Base-by-base conservation (phyloP, 1,139 yeast genomes). In the Suhomyces coccinellae region DNA sequence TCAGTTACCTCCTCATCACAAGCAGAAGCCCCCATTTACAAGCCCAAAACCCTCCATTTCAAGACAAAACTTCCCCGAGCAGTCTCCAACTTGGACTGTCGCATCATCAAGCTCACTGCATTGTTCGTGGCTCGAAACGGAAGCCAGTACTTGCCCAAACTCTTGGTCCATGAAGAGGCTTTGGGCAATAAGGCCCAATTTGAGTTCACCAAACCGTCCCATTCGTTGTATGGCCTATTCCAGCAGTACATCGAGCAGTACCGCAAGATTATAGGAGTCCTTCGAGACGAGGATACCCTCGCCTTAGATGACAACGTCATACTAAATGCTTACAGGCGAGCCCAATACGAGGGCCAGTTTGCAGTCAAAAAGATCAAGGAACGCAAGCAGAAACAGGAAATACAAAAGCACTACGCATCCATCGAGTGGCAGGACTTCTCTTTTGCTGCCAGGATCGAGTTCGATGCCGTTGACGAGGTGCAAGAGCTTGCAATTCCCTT, bases 401-500 rank as follows among this genome's bases (percentile, higher is more conserved):
- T 71, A 36, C 67, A 67, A 52, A 47, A 80, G 24, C 82, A 79
- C 38, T 87, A 76, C 65, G 91, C 95, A 0, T 79, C 85, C 27
- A 84, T 89, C 22, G 91, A 91, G 63, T 93, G 99, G 99, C 84
- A 84, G 49, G 88, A 87, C 50, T 90, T 90, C 58, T 70, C 75
- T 2, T 71, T 89, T 14, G 86, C 87, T 3, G 90, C 84, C 40
- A 81, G 84, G 1, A 72, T 89, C 11, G 80, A 77, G 43, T 85
- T 90, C 55, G 82, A 80, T 32, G 83, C 81, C 2, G 71, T 82
- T 1, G 96, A 88, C 60, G 73, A 75, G 45, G 82, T 77, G 13
- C 75, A 78, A 8, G 85, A 80, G 43, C 66, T 86, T 45, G 80
- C 86, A 1, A 63, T 70, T 2, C 93, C 97, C 0, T 57, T 85